A percentile compares a stretch with the other conserved stretches of the same genome.
These are phyloP conservation scores for Eimeria necatrix DNA, from an alignment of 169 alveolate genomes.

Conservation along the genomic window DNA sequence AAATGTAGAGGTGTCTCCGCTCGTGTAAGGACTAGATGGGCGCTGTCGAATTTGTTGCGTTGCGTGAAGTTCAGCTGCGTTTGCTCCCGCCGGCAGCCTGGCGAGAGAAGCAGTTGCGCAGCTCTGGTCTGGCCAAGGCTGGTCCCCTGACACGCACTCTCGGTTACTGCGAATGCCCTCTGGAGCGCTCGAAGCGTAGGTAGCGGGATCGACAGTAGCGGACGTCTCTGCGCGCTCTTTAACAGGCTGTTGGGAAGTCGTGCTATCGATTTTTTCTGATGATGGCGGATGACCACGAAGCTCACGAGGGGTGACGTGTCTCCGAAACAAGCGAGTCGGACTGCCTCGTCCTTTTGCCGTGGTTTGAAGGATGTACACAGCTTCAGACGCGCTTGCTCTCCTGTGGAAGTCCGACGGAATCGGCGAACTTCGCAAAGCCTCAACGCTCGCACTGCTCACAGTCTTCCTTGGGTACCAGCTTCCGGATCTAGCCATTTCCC, in stretches of 20 bases:
- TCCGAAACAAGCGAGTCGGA: constrained; percentile 2
- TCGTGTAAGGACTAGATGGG: constrained; percentile 48
- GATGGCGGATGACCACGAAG: not conserved
- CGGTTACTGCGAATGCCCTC: constrained; percentile 13
- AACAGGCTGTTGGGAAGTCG: not conserved
- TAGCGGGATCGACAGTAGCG: not conserved
- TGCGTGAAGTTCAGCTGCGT: not conserved
- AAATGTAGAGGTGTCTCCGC: not conserved
- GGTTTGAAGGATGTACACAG: not conserved
- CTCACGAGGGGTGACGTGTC: not conserved
- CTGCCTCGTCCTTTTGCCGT: not conserved
- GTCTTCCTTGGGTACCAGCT: not conserved
- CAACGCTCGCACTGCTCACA: constrained; percentile 38
- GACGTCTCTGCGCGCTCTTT: not conserved
- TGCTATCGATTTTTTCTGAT: not conserved
- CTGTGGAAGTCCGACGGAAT: constrained; percentile 11
- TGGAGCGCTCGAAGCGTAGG: not conserved
- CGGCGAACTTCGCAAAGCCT: not conserved
- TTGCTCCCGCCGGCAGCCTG: not conserved
- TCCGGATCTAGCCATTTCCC: not conserved
- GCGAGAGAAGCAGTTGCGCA: not conserved
- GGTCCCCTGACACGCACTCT: constrained; percentile 50
- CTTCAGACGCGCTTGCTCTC: constrained; percentile 15
- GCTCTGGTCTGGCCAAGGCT: constrained; percentile 6
- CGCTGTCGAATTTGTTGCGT: constrained; percentile 18